phyloP scores from a whole-genome alignment of 495 filamentous ascomycete genomes.

The Daldinia caldariorum region DNA sequence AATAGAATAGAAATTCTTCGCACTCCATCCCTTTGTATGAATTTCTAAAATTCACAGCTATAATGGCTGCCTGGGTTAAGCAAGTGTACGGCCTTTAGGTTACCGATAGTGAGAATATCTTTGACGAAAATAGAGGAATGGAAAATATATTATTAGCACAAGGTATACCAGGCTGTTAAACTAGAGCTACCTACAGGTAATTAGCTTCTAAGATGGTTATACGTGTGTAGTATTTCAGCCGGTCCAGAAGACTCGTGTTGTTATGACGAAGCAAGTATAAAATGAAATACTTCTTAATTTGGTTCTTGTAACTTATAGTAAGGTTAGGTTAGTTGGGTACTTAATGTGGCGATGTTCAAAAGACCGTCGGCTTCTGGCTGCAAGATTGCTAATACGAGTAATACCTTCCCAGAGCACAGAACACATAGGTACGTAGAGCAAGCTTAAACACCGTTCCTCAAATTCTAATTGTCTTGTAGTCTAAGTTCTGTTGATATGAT shows the following conservation, averaged over 20 bases:
- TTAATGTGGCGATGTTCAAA: neutral
- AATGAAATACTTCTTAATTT: neutral
- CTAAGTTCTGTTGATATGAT: neutral
- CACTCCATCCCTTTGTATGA: neutral
- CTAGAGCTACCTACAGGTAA: neutral
- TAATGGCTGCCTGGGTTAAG: neutral
- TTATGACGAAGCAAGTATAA: neutral
- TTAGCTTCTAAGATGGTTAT: neutral
- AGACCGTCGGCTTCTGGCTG: neutral
- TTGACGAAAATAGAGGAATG: neutral
- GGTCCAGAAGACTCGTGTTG: neutral
- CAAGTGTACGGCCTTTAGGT: neutral
- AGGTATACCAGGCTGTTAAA: neutral
- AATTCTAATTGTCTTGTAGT: neutral
- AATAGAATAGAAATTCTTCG: too few relatives aligned
- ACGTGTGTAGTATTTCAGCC: neutral
- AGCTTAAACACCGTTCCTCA: slow-evolving; percentile 3
- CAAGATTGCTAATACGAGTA: neutral
- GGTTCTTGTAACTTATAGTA: neutral
- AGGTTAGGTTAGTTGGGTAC: neutral
- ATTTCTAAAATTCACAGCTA: neutral
- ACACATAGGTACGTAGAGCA: neutral
- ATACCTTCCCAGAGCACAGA: neutral
- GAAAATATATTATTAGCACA: neutral
- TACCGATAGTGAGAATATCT: neutral